These are phyloP conservation scores for Malassezia japonica DNA, from an alignment of 1,284 basidiomycete genomes.

Conservation along the genomic window DNA sequence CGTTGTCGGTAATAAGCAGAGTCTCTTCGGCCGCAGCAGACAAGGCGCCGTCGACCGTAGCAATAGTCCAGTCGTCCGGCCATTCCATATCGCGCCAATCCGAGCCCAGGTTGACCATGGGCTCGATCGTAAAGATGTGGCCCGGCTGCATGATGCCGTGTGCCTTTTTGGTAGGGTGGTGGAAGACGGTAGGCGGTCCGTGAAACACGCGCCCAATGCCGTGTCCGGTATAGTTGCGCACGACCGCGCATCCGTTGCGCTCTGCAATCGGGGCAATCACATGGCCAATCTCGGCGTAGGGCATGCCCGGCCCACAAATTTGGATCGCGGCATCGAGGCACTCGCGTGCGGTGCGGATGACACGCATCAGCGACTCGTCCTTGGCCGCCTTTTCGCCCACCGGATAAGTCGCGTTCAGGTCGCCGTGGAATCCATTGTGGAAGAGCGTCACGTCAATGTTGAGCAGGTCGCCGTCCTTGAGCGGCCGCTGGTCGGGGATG, in stretches of 20 bases:
- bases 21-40: constrained; percentile 46
- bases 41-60: constrained; percentile 37
- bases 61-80: constrained; percentile 47
- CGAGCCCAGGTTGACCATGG: constrained; percentile 44
- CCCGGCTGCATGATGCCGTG: constrained; percentile 45
- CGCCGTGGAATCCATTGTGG: constrained; percentile 46
- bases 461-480: constrained; percentile 33
- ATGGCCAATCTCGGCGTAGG: constrained; percentile 64
- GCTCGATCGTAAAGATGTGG: constrained; percentile 36
- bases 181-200: constrained; percentile 70
- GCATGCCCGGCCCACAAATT: constrained; percentile 66
- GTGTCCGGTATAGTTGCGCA: constrained; percentile 68
- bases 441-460: constrained; percentile 57
- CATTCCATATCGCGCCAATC: constrained; percentile 39
- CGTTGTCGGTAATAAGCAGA: constrained; percentile 40
- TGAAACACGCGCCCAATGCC: constrained; percentile 80
- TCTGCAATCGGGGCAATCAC: constrained; percentile 59
- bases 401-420: constrained; percentile 44
- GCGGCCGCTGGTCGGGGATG: constrained; percentile 38
- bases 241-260: constrained; percentile 57
- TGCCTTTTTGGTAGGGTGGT: constrained; percentile 52
- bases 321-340: constrained; percentile 65
- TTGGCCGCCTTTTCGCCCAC: constrained; percentile 35
- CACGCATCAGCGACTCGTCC: constrained; percentile 29
- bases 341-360: constrained; percentile 36